phyloP scores from a whole-genome alignment of 2,329 filamentous ascomycete species.

The Aspergillus hortae region DNA sequence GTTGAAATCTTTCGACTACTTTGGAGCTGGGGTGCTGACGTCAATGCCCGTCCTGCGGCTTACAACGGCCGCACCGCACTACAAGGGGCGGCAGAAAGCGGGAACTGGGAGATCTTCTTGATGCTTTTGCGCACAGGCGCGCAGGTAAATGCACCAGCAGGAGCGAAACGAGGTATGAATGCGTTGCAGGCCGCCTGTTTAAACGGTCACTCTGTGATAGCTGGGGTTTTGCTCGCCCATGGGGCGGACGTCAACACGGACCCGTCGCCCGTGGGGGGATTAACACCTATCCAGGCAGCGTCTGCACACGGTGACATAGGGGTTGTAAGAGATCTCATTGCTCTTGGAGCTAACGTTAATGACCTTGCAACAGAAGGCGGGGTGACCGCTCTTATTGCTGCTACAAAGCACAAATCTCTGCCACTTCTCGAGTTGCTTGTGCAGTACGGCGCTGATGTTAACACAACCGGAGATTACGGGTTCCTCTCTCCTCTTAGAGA shows the following conservation, averaged over 20 bases:
- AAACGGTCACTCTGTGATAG: background rate
- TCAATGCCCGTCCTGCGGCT: background rate
- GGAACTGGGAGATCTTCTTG: background rate
- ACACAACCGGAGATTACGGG: background rate
- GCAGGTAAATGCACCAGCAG: background rate
- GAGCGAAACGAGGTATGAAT: background rate
- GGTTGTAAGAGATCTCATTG: background rate
- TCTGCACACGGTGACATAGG: background rate
- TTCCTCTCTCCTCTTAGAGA: background rate
- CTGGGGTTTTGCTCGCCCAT: background rate
- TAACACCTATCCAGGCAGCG: background rate
- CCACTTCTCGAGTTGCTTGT: background rate
- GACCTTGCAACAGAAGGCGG: background rate
- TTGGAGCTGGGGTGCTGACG: background rate
- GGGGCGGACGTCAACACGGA: background rate
- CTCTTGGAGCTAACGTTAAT: background rate
- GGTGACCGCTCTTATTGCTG: background rate
- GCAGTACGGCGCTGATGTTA: background rate
- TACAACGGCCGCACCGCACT: background rate
- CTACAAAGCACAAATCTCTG: background rate
- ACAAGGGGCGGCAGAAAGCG: background rate
- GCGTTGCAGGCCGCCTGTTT: background rate
- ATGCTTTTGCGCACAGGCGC: background rate
- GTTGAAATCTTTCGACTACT: background rate
- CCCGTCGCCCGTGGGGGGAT: background rate